Evolutionary conservation across 1,284 basidiomycete species (phyloP), one percentile per base, ranked within the genome.

Genomic region (Filobasidium uniguttulatum): DNA sequence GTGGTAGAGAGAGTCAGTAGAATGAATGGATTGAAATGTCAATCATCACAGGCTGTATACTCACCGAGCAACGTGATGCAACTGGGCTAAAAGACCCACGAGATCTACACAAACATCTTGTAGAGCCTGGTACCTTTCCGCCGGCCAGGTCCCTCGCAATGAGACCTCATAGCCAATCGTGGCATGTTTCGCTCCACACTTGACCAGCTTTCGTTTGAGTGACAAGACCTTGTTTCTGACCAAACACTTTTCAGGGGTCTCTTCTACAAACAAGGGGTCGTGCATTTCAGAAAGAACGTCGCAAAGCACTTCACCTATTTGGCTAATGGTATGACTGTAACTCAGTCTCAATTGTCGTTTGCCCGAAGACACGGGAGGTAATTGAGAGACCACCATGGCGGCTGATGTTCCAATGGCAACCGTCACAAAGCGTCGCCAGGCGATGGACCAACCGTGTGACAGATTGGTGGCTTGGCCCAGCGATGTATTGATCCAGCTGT

Each of bases 401-500:
- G 61, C 62, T 8, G 58, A 54, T 5, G 63, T 60, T 14, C 65
- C 65, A 17, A 67, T 57, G 56, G 57, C 17, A 2, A 62, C 62
- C 14, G 57, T 53, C 19, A 44, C 23, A 46, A 36, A 35, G 5
- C 74, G 62, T 1, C 69, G 57, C 73, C 73, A 75, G 0, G 69
- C 70, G 7, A 73, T 70, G 9, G 63, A 62, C 65, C 68, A 74
- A 0, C 74, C 74, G 58, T 64, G 67, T 5, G 57, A 54, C 2
- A 65, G 61, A 41, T 62, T 56, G 0, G 64, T 63, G 36, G 70
- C 20, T 57, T 66, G 49, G 56, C 61, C 29, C 52, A 67, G 34
- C 54, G 63, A 48, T 20, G 60, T 58, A 55, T 67, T 61, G 55
- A 69, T 46, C 49, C 48, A 56, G 37, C 80, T 83, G 62, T 80